Conservation (phyloP, 345 rosid genomes). For the Aquilaria sinensis region DNA sequence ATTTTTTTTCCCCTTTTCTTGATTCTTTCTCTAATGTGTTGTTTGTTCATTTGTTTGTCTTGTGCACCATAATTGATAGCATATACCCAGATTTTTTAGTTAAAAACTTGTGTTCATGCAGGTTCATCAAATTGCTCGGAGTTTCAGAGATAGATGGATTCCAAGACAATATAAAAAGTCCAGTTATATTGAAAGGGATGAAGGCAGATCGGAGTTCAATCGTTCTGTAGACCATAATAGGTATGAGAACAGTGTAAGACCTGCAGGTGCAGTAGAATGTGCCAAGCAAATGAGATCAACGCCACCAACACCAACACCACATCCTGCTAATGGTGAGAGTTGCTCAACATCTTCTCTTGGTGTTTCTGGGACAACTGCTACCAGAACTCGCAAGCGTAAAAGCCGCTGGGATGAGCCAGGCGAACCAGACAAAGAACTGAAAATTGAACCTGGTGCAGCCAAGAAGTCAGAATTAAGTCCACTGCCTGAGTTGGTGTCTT, state of each 20-base stretch:
- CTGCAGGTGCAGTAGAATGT: slow-evolving; percentile 40
- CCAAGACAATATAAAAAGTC: slow-evolving; percentile 58
- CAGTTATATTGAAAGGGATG: slow-evolving; percentile 52
- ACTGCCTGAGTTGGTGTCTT: slow-evolving; percentile 10
- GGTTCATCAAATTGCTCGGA: slow-evolving; percentile 98
- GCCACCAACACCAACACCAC: slow-evolving; percentile 27
- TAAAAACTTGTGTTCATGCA: slow-evolving; percentile 20
- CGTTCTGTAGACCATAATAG: slow-evolving; percentile 37
- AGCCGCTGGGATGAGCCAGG: slow-evolving; percentile 96
- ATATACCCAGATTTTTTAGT: no score
- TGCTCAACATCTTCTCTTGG: slow-evolving; percentile 29
- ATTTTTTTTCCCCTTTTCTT: slow-evolving; percentile 2
- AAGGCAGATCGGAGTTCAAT: slow-evolving; percentile 40
- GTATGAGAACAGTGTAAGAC: slow-evolving; percentile 44
- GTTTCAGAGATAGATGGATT: slow-evolving; percentile 84
- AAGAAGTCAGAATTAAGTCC: slow-evolving; percentile 20
- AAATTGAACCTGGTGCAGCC: slow-evolving; percentile 17
- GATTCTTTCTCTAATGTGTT: background rate
- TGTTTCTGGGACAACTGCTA: slow-evolving; percentile 25
- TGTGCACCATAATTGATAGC: no score
- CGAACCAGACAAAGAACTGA: slow-evolving; percentile 29
- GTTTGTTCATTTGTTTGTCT: slow-evolving; percentile 2
- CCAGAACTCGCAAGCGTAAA: slow-evolving; percentile 76
- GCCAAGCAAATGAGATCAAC: slow-evolving; percentile 19
- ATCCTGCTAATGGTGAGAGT: slow-evolving; percentile 35